Conservation (phyloP, 495 filamentous ascomycete species). For the Aspergillus sclerotioniger region DNA sequence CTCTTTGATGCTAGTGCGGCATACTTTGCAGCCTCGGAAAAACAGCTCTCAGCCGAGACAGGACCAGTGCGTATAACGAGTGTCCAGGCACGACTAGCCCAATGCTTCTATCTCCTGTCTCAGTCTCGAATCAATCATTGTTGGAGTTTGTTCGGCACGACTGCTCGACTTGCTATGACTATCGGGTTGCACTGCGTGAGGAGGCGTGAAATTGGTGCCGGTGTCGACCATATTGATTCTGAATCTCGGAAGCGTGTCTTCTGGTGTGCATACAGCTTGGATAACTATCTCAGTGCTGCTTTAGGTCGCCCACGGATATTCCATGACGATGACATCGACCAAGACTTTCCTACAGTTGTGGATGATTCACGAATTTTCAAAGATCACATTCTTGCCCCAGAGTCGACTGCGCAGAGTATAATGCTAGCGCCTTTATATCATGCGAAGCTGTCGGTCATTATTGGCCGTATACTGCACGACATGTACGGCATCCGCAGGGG, state of each 20-base stretch:
- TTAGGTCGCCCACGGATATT: constrained; percentile 44
- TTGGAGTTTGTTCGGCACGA: constrained; percentile 41
- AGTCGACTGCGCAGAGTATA: constrained; percentile 30
- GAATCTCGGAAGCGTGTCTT: constrained; percentile 44
- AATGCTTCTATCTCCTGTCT: constrained; percentile 35
- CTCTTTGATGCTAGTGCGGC: constrained; percentile 15
- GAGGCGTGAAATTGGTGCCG: constrained; percentile 14
- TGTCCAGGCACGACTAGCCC: constrained; percentile 33
- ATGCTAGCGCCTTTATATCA: constrained; percentile 45
- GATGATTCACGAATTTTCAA: constrained; percentile 37
- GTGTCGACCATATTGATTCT: constrained; percentile 20
- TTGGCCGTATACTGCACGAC: constrained; percentile 26
- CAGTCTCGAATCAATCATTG: constrained; percentile 38
- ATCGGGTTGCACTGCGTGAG: constrained; percentile 31
- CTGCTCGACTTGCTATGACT: constrained; percentile 33
- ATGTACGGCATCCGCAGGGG: constrained; percentile 21
- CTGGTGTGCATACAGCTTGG: constrained; percentile 48
- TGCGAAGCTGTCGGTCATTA: constrained; percentile 28
- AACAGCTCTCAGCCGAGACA: constrained; percentile 28
- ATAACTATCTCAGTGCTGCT: constrained; percentile 46
- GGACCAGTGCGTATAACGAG: constrained; percentile 31
- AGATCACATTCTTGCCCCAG: constrained; percentile 19
- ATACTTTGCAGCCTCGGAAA: constrained; percentile 26
- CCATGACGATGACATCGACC: constrained; percentile 45
- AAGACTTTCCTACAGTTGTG: constrained; percentile 41